Evolutionary conservation across 495 filamentous ascomycete species (phyloP), one percentile per base, ranked within the genome.

Genomic region (Lophiotrema nucula): DNA sequence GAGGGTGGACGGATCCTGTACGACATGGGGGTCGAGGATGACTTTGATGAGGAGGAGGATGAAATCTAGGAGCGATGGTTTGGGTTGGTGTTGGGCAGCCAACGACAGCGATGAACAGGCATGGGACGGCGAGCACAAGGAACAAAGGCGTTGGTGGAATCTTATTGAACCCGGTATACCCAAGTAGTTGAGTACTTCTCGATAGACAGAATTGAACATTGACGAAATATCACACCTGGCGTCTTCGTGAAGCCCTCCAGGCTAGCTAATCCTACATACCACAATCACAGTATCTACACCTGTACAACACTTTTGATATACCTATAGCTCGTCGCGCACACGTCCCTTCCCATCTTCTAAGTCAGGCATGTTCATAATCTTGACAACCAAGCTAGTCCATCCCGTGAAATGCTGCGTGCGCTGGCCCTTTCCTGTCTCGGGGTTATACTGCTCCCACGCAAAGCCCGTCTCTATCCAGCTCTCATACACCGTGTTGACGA

Each of bases 11-110:
- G 92, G 58, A 98, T 98, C 49, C 67, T 98, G 65, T 97, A 97
- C 74, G 92, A 96, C 48, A 93, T 97, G 86, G 93, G 92, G 25
- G 81, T 82, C 48, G 95, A 96, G 75, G 93, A 98, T 75, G 95
- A 98, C 73, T 98, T 96, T 72, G 93, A 98, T 68, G 93, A 97
- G 58, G 95, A 97, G 73, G 95, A 98, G 69, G 93, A 98, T 77
- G 95, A 98, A 72, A 91, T 97, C 48, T 96, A 72, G 43, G 11
- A 28, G 24, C 5, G 13, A 19, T 28, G 47, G 35, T 53, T 45
- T 35, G 31, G 31, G 31, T n/a, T n/a, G n/a, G n/a, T n/a, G n/a
- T n/a, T n/a, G n/a, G n/a, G n/a, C n/a, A n/a, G n/a, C n/a, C n/a
- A n/a, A n/a, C n/a, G n/a, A n/a, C n/a, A n/a, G n/a, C n/a, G n/a